Base-by-base conservation (phyloP, 2,329 filamentous ascomycete genomes). In the Aspergillus fructus region DNA sequence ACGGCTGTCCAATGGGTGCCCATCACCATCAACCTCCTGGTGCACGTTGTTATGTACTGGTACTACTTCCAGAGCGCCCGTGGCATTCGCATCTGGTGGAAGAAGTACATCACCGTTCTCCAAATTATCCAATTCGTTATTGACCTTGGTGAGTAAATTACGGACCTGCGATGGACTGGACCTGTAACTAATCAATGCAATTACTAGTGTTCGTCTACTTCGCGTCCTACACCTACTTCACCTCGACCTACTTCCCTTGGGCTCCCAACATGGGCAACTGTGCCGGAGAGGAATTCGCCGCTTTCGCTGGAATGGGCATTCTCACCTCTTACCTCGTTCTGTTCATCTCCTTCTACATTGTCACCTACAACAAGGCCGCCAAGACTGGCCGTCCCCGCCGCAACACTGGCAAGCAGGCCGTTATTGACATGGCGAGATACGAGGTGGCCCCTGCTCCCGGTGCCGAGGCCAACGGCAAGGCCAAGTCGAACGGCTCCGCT, bases 1-100 rank as follows among this genome's bases (percentile, higher is more conserved):
- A 97, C 93, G 46, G 85, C 93, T 43, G 93, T 97, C 56, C 96
- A 93, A 60, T 97, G 93, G 93, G 91, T 96, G 55, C 88, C 89
- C 62, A 97, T 97, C 74, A 89, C 86, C 53, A 86, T 97, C 68
- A 97, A 97, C 84, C 80, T 97, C 72, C 86, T 86, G 63, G 93
- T 97, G 55, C 93, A 97, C 80, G 93, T 97, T 58, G 90, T 97
- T 74, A 97, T 97, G 93, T 97, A 97, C 88, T 97, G 93, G 93
- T 97, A 97, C 87, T 97, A 97, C 86, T 97, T 97, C 88, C 93
- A 97, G 84, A 93, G 91, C 72, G 93, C 93, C 55, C 92, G 93
- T 68, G 94, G 94, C 67, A 86, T 97, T 77, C 89, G 88, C 71
- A 94, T 97, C 79, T 97, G 93, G 93, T 97, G 93, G 93, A 97